A percentile compares a stretch with the other conserved stretches of the same genome.
Conservation (phyloP, 2,329 filamentous ascomycete species). For the Cytospora piceicola region DNA sequence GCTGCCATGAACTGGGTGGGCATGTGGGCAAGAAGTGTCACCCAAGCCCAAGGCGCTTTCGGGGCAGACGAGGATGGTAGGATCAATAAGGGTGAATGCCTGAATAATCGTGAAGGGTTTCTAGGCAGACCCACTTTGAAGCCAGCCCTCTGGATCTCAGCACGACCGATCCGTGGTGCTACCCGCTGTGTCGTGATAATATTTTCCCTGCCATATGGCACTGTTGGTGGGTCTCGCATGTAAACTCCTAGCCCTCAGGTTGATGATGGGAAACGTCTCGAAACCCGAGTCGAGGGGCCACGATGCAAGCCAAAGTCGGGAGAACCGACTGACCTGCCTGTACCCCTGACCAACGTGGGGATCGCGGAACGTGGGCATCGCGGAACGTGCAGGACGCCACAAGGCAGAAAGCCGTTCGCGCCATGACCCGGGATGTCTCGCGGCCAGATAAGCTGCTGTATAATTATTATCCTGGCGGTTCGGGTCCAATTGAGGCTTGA, state of each 20-base stretch:
- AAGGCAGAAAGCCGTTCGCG: slow-evolving; percentile 29
- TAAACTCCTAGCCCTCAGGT: background rate
- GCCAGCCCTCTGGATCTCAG: slow-evolving; percentile 4
- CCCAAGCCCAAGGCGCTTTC: background rate
- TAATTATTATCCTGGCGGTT: slow-evolving; percentile 8
- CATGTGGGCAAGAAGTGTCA: background rate
- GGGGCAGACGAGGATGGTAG: background rate
- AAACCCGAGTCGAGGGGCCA: slow-evolving; percentile 3
- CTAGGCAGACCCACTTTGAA: background rate
- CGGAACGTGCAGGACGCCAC: slow-evolving; percentile 33
- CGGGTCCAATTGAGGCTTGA: slow-evolving; percentile 18
- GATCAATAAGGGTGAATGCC: no score
- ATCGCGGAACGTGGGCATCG: slow-evolving; percentile 28
- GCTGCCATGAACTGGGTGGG: background rate
- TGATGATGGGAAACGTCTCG: slow-evolving; percentile 11
- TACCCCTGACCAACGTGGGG: slow-evolving; percentile 9
- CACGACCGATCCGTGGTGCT: background rate
- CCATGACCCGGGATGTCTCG: slow-evolving; percentile 2
- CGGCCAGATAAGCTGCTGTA: slow-evolving; percentile 10
- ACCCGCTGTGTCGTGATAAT: background rate
- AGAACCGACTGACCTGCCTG: background rate
- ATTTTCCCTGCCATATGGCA: background rate
- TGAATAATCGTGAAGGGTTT: no score
- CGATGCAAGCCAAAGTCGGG: slow-evolving; percentile 3
- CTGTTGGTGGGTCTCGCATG: background rate